These are phyloP conservation scores for Eucalyptus marginata DNA, from an alignment of 345 rosid species.

Conservation along the genomic window DNA sequence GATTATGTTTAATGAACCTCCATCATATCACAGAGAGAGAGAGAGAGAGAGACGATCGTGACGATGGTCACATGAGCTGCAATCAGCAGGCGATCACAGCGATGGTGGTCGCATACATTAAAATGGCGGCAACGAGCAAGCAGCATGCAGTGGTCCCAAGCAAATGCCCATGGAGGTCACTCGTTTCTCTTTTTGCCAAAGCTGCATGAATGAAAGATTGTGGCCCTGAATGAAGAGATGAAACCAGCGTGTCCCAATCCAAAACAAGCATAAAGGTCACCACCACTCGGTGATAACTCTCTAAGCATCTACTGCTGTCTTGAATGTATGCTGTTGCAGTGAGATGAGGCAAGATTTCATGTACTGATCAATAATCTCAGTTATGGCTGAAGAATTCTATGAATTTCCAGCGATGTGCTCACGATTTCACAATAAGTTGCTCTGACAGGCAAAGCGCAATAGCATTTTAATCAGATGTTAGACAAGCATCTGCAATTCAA, in stretches of 20 bases:
- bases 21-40: too few relatives aligned
- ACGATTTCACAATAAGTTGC: background rate
- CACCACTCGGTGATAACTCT: background rate
- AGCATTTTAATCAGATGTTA: background rate
- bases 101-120: too few relatives aligned
- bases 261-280: background rate
- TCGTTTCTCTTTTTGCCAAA: background rate
- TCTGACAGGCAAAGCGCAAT: background rate
- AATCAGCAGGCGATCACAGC: too few relatives aligned
- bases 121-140: background rate
- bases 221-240: background rate
- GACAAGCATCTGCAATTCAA: background rate
- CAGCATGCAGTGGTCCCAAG: background rate
- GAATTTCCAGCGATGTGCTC: background rate
- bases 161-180: background rate
- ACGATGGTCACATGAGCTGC: too few relatives aligned
- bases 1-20: too few relatives aligned
- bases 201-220: background rate
- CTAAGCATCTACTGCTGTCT: background rate
- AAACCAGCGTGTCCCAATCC: background rate
- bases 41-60: too few relatives aligned
- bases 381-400: background rate
- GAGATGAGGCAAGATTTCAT: background rate
- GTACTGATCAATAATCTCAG: background rate
- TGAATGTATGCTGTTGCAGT: background rate